Evolutionary conservation across 1,284 basidiomycete species (phyloP).

Genomic region (Serendipita sp.): DNA sequence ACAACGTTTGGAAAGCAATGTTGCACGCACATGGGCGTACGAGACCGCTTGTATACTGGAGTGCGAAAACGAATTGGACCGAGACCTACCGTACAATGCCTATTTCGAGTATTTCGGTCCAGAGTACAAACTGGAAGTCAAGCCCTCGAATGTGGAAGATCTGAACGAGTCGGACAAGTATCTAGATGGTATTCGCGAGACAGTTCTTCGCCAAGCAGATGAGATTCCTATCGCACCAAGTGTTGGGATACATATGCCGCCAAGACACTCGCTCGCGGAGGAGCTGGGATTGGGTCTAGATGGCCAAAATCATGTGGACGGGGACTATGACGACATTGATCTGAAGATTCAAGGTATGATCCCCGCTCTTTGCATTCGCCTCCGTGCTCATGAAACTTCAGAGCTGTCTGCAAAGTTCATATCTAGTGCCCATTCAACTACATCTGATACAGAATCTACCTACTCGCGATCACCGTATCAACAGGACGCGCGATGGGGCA

Average conservation of each 20-base stretch:
- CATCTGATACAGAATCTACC: not conserved
- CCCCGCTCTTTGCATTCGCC: not conserved
- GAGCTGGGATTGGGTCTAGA: not conserved
- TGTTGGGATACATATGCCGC: constrained; percentile 54
- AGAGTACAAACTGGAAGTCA: constrained; percentile 84
- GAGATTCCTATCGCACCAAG: constrained; percentile 74
- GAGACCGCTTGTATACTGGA: constrained; percentile 92
- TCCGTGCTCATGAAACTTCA: not conserved
- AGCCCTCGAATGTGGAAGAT: constrained; percentile 89
- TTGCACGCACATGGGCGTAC: constrained; percentile 89
- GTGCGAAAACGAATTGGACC: constrained; percentile 61
- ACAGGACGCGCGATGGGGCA: not conserved
- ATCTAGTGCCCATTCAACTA: not conserved
- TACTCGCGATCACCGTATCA: not conserved
- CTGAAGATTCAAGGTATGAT: not conserved
- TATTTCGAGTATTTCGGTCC: constrained; percentile 99
- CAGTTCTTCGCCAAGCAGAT: constrained; percentile 66
- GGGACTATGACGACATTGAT: constrained; percentile 4
- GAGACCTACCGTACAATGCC: constrained; percentile 84
- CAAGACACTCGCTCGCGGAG: not conserved
- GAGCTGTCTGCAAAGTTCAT: not conserved
- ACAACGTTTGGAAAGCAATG: constrained; percentile 51
- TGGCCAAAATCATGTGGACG: not conserved
- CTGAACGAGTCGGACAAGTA: constrained; percentile 73
- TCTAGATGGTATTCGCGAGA: constrained; percentile 61